phyloP scores from a whole-genome alignment of 2,329 filamentous ascomycete species.

The Calonectria pseudoreteaudii region DNA sequence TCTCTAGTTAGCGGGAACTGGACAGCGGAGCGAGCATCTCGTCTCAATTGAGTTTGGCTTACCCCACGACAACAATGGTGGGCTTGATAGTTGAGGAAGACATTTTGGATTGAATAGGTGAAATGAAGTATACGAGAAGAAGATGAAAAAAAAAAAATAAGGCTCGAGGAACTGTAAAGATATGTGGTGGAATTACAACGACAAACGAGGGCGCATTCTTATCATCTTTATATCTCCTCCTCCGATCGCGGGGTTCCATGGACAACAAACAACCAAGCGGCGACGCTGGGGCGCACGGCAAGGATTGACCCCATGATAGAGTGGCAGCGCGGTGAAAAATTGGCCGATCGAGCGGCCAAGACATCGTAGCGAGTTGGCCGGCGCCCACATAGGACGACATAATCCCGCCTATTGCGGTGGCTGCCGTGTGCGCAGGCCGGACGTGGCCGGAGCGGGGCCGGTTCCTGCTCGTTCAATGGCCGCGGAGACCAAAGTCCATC shows the following conservation, averaged over 20 bases:
- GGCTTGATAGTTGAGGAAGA: constrained; percentile 3
- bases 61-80: constrained; percentile 46
- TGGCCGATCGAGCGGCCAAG: not conserved
- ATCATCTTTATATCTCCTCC: not conserved
- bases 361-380: not conserved
- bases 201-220: not conserved
- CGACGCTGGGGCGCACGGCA: not conserved
- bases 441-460: constrained; percentile 26
- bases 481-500: constrained; percentile 5
- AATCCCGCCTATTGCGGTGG: not conserved
- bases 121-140: not conserved
- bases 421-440: constrained; percentile 10
- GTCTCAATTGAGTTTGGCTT: not conserved
- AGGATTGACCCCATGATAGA: not conserved
- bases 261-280: too few species aligned
- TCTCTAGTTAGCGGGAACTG: not conserved
- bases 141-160: too few species aligned
- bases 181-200: not conserved
- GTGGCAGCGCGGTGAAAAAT: not conserved
- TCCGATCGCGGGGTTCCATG: constrained; percentile 1
- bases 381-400: not conserved
- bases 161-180: not conserved
- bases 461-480: not conserved
- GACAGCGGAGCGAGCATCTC: not conserved
- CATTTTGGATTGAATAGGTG: constrained; percentile 17